Evolutionary conservation across 2,329 filamentous ascomycete species (phyloP).

Genomic region (Cladosporium colombiae): DNA sequence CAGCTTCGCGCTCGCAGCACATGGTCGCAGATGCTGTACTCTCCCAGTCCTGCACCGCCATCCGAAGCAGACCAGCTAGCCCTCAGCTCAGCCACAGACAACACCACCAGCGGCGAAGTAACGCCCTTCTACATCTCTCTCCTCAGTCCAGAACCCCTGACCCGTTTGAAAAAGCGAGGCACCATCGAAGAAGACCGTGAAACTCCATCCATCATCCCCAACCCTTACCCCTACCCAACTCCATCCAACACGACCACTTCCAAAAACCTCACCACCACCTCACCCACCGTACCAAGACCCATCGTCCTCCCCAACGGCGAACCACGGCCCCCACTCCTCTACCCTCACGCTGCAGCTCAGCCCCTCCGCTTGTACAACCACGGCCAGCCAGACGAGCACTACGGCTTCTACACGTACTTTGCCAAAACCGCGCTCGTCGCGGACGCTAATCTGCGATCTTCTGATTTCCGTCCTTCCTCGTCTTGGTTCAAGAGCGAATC

Average conservation of each 20-base stretch:
- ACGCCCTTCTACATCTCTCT: conserved; percentile 88
- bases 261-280: conserved; percentile 47
- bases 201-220: not conserved
- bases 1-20: conserved; percentile 12
- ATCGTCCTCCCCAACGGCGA: conserved; percentile 67
- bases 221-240: conserved; percentile 20
- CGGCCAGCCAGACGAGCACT: conserved; percentile 78
- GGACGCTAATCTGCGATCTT: conserved; percentile 22
- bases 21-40: conserved; percentile 34
- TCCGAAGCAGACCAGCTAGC: conserved; percentile 73
- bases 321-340: conserved; percentile 69
- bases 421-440: conserved; percentile 78
- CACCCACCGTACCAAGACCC: conserved; percentile 62
- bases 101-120: conserved; percentile 70
- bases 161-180: conserved; percentile 33
- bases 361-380: conserved; percentile 85
- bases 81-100: conserved; percentile 82
- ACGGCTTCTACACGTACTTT: conserved; percentile 92
- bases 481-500: not conserved
- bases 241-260: conserved; percentile 30
- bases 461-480: conserved; percentile 22
- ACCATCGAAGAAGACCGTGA: conserved; percentile 23
- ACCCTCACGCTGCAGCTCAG: conserved; percentile 69
- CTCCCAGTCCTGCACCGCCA: conserved; percentile 59
- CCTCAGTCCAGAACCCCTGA: conserved; percentile 45